Base-by-base conservation (phyloP, 2,329 filamentous ascomycete genomes). In the Neofusicoccum kwambonambiense region DNA sequence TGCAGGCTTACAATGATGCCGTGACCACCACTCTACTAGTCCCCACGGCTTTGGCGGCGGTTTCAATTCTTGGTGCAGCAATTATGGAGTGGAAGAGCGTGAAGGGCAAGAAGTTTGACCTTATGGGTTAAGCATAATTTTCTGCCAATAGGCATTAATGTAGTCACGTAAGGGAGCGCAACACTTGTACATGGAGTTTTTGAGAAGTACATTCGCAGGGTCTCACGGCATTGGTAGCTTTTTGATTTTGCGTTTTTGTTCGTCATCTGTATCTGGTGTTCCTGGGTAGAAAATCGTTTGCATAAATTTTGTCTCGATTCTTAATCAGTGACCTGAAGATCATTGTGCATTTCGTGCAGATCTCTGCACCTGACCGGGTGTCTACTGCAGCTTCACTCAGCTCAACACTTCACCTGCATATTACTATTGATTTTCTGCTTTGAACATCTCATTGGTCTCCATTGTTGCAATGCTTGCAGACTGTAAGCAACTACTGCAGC, bases 11-110 rank as follows among this genome's bases (percentile, higher is more conserved):
- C 66, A 76, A 74, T 58, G 42, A 69, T 6, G 69, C 71, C 12
- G 47, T 76, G 17, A 65, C 80, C 1, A 75, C 79, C 54, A 81
- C 81, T 2, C 90, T 88, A 70, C 80, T 83, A 64, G 82, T 89
- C 11, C 51, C 15, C 81, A 79, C 4, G 74, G 87, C 15, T 79
- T 82, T 4, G 76, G 87, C 39, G 31, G 56, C 39, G 13, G 56
- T 45, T 34, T 44, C 56, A n/a, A 45, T 60, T 2, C 13, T 60
- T 6, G 56, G 39, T 6, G 39, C 56, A 12, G 39, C 31, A 12
- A 15, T 60, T 8, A 47, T 60, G 39, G 56, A 60, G 56, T 45
- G 39, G 56, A 60, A 60, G 56, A 60, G 56, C 56, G 56, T 60
- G 39, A 60, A 60, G 56, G 42, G 39, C 22, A 60, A 60, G 56